Conservation (phyloP, 2,329 filamentous ascomycete genomes). For the Colletotrichum chrysophilum region DNA sequence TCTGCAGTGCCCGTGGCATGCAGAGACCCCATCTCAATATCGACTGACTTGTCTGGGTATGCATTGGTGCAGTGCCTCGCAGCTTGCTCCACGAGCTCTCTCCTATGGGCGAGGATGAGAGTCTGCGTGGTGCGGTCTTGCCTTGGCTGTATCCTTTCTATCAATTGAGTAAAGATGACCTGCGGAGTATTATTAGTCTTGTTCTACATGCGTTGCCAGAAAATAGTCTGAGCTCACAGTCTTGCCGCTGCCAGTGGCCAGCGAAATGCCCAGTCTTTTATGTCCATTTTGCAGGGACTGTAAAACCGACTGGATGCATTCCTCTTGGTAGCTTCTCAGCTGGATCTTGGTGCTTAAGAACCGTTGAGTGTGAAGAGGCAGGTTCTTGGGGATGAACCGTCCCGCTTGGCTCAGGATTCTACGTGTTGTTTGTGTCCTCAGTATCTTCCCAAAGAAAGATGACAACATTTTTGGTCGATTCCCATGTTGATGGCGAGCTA, state of each 20-base stretch:
- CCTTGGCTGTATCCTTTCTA: constrained; percentile 72
- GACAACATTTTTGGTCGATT: not conserved
- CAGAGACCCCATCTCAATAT: constrained; percentile 87
- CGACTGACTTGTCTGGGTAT: constrained; percentile 81
- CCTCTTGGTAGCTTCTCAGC: constrained; percentile 86
- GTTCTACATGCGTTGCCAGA: constrained; percentile 7
- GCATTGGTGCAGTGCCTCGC: constrained; percentile 80
- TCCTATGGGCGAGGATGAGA: constrained; percentile 88
- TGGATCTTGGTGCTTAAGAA: constrained; percentile 45
- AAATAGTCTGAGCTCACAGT: constrained; percentile 57
- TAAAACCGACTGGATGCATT: constrained; percentile 86
- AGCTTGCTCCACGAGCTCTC: constrained; percentile 94
- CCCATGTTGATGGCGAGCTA: not conserved
- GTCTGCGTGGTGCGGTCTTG: constrained; percentile 71
- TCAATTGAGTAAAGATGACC: constrained; percentile 96
- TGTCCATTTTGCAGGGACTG: constrained; percentile 72
- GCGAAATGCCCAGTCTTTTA: constrained; percentile 80
- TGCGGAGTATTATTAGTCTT: constrained; percentile 35
- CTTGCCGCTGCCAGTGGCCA: constrained; percentile 89
- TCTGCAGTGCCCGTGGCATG: constrained; percentile 83
- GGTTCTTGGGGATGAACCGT: not conserved
- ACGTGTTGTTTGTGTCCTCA: not conserved
- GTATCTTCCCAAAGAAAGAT: not conserved
- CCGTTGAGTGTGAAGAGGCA: not conserved
- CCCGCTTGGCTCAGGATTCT: not conserved